Evolutionary conservation across 2,329 filamentous ascomycete genomes (phyloP), one percentile per base, ranked within the genome.

Genomic region (Claviceps sp.): DNA sequence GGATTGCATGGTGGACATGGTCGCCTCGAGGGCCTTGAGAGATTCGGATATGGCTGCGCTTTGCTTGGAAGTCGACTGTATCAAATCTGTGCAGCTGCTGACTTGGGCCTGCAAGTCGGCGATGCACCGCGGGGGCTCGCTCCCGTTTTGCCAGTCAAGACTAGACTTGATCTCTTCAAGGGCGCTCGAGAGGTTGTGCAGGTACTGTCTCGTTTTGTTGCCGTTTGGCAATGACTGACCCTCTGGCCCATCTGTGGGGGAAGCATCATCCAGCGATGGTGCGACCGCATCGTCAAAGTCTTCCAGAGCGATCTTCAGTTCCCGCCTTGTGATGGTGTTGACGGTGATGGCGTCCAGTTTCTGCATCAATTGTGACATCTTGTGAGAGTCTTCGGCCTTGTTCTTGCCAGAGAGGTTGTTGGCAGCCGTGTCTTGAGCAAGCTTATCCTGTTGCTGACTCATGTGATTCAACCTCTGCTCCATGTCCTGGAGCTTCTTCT

Each of bases 401-500:
- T 39, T n/a, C 14, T 11, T 43, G 7, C 34, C 17, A 23, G 38
- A 34, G 4, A 22, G n/a, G 13, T 6, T 34, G 8, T 38, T 23
- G 16, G 14, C 37, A 14, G 29, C 40, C n/a, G 16, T 20, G 9
- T 50, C 42, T 26, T 20, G 14, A 17, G 39, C 23, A 16, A 52
- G 14, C 5, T 16, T 50, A 14, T 23, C 40, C 13, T 52, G 50
- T 14, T 23, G 38, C 37, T 47, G 29, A 36, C 34, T 23, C 51
- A 39, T 52, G 13, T 38, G 57, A 9, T 29, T 57, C 14, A 54
- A 29, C 17, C 37, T 54, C 14, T 51, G 34, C 14, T 50, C 50
- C 43, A 58, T 39, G 2, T 63, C 55, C 8, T 64, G 59, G 7
- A 62, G 50, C 34, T 58, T 60, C 8, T 53, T 52, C 42, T 63